These are phyloP conservation scores for Halophytophthora polymorphica DNA, from an alignment of 352 stramenopile species.

Conservation along the genomic window DNA sequence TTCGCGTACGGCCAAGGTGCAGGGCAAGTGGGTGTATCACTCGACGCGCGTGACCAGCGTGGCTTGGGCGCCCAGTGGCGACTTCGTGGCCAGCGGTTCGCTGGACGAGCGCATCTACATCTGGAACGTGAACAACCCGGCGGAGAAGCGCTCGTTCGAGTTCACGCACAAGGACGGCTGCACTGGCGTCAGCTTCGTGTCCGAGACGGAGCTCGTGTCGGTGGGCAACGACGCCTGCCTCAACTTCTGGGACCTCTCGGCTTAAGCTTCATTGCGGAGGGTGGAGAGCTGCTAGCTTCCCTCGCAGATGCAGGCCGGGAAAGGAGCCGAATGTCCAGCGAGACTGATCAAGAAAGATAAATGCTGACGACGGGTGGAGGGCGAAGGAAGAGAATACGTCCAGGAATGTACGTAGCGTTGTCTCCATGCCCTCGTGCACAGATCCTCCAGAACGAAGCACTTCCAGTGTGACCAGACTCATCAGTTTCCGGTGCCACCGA, in stretches of 20 bases:
- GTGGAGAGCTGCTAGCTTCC: background rate
- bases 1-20: constrained; percentile 79
- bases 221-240: constrained; percentile 81
- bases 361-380: no score
- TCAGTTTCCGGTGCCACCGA: no score
- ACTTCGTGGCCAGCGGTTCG: constrained; percentile 90
- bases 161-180: constrained; percentile 84
- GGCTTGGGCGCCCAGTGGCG: constrained; percentile 91
- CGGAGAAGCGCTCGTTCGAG: constrained; percentile 65
- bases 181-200: constrained; percentile 66
- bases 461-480: no score
- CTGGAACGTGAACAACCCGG: constrained; percentile 88
- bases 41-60: constrained; percentile 92
- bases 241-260: constrained; percentile 69
- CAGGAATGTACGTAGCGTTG: no score
- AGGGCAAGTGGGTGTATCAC: constrained; percentile 96
- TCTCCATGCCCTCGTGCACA: no score
- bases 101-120: constrained; percentile 96
- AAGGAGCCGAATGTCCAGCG: no score
- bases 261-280: constrained; percentile 10
- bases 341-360: no score
- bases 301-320: no score
- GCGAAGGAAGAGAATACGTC: no score
- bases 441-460: no score
- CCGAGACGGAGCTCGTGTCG: constrained; percentile 71